These are phyloP conservation scores for Cordyceps javanica DNA, from an alignment of 2,329 filamentous ascomycete species.

Conservation along the genomic window DNA sequence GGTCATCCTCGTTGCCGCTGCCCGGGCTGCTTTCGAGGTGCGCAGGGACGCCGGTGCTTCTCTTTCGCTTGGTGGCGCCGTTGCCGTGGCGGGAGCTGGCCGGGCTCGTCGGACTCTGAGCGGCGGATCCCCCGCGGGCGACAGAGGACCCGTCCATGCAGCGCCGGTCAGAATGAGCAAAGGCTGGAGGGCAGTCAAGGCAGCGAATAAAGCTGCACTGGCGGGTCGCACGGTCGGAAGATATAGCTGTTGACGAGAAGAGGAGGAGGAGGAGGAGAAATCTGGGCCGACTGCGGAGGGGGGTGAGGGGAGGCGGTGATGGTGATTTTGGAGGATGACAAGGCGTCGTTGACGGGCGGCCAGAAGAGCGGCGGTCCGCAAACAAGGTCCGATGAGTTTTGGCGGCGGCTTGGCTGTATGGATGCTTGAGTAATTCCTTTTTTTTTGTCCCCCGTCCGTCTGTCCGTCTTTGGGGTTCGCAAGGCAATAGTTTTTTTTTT, in stretches of 20 bases:
- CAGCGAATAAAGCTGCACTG: constrained; percentile 2
- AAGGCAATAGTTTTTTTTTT: neutral
- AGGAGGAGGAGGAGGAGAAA: constrained; percentile 7
- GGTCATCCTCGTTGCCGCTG: constrained; percentile 52
- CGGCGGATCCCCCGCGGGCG: constrained; percentile 38
- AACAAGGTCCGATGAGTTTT: neutral
- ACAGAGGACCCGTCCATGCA: constrained; percentile 45
- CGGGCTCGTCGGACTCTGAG: constrained; percentile 51
- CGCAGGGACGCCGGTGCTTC: constrained; percentile 42
- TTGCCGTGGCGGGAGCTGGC: constrained; percentile 46
- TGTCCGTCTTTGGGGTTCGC: neutral
- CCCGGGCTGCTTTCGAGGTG: constrained; percentile 55
- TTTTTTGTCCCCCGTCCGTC: neutral
- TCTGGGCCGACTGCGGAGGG: constrained; percentile 28
- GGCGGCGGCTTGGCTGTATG: neutral
- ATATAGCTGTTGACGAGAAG: constrained; percentile 15
- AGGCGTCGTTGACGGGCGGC: constrained; percentile 3
- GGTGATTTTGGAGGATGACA: constrained; percentile 16
- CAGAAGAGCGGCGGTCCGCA: constrained; percentile 2
- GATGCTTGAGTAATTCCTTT: neutral
- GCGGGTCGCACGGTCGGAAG: constrained; percentile 19
- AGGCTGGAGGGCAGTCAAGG: constrained; percentile 13
- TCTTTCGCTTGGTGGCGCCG: constrained; percentile 51
- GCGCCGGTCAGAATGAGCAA: constrained; percentile 18
- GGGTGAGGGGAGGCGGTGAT: constrained; percentile 14